Base-by-base conservation (phyloP, 441 rosid species). In the Eruca vesicaria region DNA sequence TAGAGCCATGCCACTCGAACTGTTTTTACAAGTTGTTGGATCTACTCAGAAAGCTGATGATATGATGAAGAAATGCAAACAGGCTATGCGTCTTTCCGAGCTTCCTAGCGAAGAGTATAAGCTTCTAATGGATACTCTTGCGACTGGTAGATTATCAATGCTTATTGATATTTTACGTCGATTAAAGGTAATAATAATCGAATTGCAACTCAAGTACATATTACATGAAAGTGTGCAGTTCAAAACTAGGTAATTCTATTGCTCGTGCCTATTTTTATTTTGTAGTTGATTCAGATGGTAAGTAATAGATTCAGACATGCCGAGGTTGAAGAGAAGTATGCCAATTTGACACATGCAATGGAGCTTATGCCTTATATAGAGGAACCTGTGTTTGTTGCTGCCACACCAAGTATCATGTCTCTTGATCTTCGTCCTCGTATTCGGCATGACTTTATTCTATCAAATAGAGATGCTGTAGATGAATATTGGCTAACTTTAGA, bases 401-500 rank as follows among this genome's bases (percentile, higher is more conserved):
- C 88, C 66, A 71, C 86, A 55, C 82, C 91, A 75, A 88, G 70
- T 85, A 74, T 81, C 38, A 66, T 61, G 63, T 85, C 88, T 78
- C 82, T 82, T 78, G 97, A 96, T 87, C 91, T 92, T 75, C 98
- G 95, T 69, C 99, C 99, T 65, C 88, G 94, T 83, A 86, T 92
- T 59, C 87, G 98, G 43, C 99, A 96, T 75, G 99, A 96, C 82
- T 96, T 96, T 77, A 72, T 87, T 75, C 80, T 96, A 63, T 89
- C 91, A 79, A 90, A 70, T 64, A 81, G 80, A 72, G 92, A 87
- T 79, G 98, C 97, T 75, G 94, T 96, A 74, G 84, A 92, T 78
- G 98, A 96, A 63, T 96, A 93, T 74, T 96, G 99, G 99, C 86
- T 87, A 38, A 94, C 97, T 65, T 81, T 96, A 78, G 99, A 96